Conservation (phyloP, 208 protist genomes). For the Crithidia mellificae region DNA sequence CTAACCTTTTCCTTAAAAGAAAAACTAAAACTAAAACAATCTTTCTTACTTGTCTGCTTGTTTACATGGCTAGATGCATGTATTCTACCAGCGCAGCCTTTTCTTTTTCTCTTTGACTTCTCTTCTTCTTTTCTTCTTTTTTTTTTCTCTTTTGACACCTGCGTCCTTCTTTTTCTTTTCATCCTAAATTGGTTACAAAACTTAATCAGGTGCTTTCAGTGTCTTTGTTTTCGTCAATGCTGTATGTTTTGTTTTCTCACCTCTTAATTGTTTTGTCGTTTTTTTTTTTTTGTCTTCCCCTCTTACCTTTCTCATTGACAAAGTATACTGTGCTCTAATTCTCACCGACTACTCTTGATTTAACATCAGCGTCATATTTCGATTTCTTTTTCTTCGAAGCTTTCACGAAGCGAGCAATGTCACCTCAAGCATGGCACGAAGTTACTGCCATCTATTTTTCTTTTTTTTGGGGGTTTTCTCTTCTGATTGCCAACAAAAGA, state of each 20-base stretch:
- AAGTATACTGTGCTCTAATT: conserved; percentile 14
- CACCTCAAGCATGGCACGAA: neutral
- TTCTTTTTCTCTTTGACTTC: conserved; percentile 10
- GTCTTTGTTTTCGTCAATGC: too few species aligned
- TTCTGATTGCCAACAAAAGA: neutral
- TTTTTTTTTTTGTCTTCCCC: conserved; percentile 20
- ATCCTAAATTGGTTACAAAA: neutral
- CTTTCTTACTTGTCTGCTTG: conserved; percentile 6
- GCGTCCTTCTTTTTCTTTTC: neutral
- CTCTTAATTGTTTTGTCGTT: neutral
- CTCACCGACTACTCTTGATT: neutral
- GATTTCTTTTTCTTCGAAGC: neutral
- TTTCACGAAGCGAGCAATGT: neutral
- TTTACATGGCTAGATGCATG: conserved; percentile 15
- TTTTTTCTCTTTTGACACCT: neutral
- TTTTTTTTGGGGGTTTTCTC: too few species aligned
- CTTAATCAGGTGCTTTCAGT: neutral
- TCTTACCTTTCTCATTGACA: conserved; percentile 10
- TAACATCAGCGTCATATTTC: neutral
- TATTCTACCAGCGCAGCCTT: conserved; percentile 11
- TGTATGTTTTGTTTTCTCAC: too few species aligned
- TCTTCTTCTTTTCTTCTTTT: conserved; percentile 7
- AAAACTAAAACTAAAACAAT: neutral
- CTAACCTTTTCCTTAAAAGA: neutral
- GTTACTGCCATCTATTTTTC: neutral